Evolutionary conservation across 352 stramenopile genomes (phyloP).

Genomic region (Peronospora belbahrii): DNA sequence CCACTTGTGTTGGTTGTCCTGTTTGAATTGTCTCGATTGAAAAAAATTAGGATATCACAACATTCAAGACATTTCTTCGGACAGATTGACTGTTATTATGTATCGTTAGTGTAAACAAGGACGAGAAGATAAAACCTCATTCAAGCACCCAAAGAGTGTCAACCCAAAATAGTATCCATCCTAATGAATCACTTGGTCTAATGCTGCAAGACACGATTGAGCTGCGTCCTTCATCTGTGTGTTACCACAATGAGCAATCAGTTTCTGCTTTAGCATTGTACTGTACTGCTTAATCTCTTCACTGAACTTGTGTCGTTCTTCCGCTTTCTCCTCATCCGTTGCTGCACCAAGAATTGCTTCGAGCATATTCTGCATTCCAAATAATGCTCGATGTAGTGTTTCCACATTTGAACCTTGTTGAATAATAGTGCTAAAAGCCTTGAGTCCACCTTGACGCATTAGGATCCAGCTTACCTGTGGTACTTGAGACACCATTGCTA

Average conservation of each 20-base stretch:
- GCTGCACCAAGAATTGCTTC: slow-evolving; percentile 26
- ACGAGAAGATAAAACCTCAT: too few species aligned
- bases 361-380: slow-evolving; percentile 73
- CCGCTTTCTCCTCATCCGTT: slow-evolving; percentile 40
- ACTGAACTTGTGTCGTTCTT: slow-evolving; percentile 38
- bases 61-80: too few species aligned
- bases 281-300: slow-evolving; percentile 32
- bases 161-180: too few species aligned
- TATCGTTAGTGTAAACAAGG: too few species aligned
- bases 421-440: slow-evolving; percentile 51
- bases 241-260: slow-evolving; percentile 24
- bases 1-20: too few species aligned
- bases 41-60: too few species aligned
- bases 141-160: too few species aligned
- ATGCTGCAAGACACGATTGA: slow-evolving; percentile 35
- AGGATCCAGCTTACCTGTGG: slow-evolving; percentile 64
- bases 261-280: slow-evolving; percentile 24
- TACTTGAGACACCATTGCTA: slow-evolving; percentile 91
- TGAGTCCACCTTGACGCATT: slow-evolving; percentile 55
- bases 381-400: slow-evolving; percentile 62
- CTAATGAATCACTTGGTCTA: slow-evolving; percentile 23
- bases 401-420: slow-evolving; percentile 47
- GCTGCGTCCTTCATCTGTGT: slow-evolving; percentile 37
- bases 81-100: too few species aligned
- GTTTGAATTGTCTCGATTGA: too few species aligned